A percentile compares a stretch with the other conserved stretches of the same genome.
Conservation (phyloP, 768 basidiomycete genomes). For the Cystobasidium onofrii region DNA sequence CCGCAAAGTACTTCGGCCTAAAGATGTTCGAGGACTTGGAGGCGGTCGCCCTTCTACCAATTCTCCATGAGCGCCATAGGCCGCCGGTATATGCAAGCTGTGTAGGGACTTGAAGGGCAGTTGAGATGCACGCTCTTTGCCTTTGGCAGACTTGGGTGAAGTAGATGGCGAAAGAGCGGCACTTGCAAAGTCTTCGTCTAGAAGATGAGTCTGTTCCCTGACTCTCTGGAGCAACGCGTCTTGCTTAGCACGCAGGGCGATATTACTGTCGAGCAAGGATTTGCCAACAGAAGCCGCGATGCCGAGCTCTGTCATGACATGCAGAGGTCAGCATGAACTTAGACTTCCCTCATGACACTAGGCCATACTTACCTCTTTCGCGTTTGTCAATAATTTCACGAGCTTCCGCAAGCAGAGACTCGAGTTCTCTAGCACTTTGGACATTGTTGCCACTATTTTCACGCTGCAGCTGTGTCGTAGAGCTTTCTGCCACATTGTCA, state of each 20-base stretch:
- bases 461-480: background rate
- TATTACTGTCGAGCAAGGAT: conserved; percentile 61
- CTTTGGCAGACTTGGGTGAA: conserved; percentile 28
- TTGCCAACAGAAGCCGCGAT: conserved; percentile 63
- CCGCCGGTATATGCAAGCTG: conserved; percentile 33
- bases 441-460: background rate
- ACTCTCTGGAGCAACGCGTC: conserved; percentile 62
- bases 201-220: conserved; percentile 48
- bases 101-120: conserved; percentile 45
- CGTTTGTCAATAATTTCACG: background rate
- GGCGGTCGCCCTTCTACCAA: conserved; percentile 12
- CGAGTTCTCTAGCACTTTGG: conserved; percentile 10
- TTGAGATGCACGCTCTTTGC: conserved; percentile 42
- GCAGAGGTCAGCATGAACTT: too few relatives aligned
- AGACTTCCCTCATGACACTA: background rate
- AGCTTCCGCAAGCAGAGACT: conserved; percentile 11
- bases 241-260: conserved; percentile 62
- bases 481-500: background rate
- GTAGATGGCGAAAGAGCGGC: background rate
- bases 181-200: background rate
- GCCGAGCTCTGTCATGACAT: conserved; percentile 53
- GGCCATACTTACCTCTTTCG: conserved; percentile 16
- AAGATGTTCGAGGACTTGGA: conserved; percentile 6
- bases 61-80: conserved; percentile 41
- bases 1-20: background rate